Conservation (phyloP, 2,329 filamentous ascomycete species). For the Stemphylium beticola region DNA sequence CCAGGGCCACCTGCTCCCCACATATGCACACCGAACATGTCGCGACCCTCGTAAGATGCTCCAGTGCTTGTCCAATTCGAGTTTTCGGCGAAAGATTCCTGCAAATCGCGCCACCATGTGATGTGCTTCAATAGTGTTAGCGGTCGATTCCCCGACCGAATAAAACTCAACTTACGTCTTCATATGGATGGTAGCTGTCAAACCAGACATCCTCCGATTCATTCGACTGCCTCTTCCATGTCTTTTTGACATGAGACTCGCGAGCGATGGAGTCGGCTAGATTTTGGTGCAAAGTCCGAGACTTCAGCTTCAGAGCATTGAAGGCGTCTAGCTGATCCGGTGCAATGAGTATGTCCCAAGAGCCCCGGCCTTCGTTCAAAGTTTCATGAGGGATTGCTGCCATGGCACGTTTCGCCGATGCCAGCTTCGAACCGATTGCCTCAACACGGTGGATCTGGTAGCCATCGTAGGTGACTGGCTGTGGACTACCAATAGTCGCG, state of each 20-base stretch:
- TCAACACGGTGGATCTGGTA: slow-evolving; percentile 51
- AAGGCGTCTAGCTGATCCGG: slow-evolving; percentile 49
- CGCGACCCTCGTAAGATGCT: slow-evolving; percentile 39
- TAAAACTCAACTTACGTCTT: slow-evolving; percentile 21
- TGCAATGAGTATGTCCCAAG: slow-evolving; percentile 54
- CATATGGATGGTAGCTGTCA: slow-evolving; percentile 42
- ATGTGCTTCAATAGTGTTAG: slow-evolving; percentile 14
- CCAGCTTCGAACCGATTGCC: slow-evolving; percentile 38
- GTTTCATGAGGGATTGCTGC: slow-evolving; percentile 44
- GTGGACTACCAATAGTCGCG: slow-evolving; percentile 32
- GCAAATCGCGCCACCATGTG: slow-evolving; percentile 30
- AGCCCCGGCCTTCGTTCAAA: slow-evolving; percentile 44
- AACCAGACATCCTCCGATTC: slow-evolving; percentile 33
- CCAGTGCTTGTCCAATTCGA: slow-evolving; percentile 41
- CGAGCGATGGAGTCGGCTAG: slow-evolving; percentile 52
- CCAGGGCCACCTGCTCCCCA: slow-evolving; percentile 41
- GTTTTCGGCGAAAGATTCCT: slow-evolving; percentile 32
- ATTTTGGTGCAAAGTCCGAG: slow-evolving; percentile 52
- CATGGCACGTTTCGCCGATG: slow-evolving; percentile 44
- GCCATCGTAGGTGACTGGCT: slow-evolving; percentile 46
- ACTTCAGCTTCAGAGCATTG: slow-evolving; percentile 45
- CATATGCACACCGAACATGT: slow-evolving; percentile 40
- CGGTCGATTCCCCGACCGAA: neutral
- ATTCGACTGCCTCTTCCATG: slow-evolving; percentile 31
- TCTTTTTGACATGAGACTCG: slow-evolving; percentile 53